A percentile compares a stretch with the other conserved stretches of the same genome.
Evolutionary conservation across 1,284 basidiomycete genomes (phyloP).

Genomic region (Inonotus hispidus): DNA sequence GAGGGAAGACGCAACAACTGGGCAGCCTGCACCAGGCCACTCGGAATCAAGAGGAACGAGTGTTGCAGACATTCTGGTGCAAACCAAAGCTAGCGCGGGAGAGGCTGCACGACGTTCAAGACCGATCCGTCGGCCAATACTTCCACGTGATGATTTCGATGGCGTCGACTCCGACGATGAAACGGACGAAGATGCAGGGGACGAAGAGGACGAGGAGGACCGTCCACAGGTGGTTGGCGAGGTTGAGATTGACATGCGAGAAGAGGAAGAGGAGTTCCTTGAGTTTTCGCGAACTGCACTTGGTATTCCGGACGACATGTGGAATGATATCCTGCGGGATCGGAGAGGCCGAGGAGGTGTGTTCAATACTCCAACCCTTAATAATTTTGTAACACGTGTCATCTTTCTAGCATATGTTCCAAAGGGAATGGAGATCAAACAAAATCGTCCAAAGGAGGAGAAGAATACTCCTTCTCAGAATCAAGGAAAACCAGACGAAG

Average conservation of each 20-base stretch:
- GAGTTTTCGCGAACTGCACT: slow-evolving; percentile 87
- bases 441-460: neutral
- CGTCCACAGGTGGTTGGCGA: slow-evolving; percentile 75
- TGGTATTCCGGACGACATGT: slow-evolving; percentile 80
- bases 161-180: slow-evolving; percentile 85
- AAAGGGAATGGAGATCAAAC: slow-evolving; percentile 7
- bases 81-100: neutral
- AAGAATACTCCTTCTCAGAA: neutral
- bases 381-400: neutral
- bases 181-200: slow-evolving; percentile 58
- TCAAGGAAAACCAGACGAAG: neutral
- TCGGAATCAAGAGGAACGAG: neutral
- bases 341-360: slow-evolving; percentile 71
- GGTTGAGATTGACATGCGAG: slow-evolving; percentile 80
- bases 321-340: slow-evolving; percentile 76
- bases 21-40: neutral
- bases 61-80: slow-evolving; percentile 16
- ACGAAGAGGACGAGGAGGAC: slow-evolving; percentile 63
- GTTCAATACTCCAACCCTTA: slow-evolving; percentile 24
- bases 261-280: slow-evolving; percentile 88
- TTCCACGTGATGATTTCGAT: slow-evolving; percentile 76
- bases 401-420: slow-evolving; percentile 61
- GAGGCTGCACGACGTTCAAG: slow-evolving; percentile 24
- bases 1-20: slow-evolving; percentile 14
- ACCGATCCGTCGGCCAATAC: slow-evolving; percentile 65